Conservation (phyloP, 116 monocot genomes). For the Phalaenopsis hybrid region DNA sequence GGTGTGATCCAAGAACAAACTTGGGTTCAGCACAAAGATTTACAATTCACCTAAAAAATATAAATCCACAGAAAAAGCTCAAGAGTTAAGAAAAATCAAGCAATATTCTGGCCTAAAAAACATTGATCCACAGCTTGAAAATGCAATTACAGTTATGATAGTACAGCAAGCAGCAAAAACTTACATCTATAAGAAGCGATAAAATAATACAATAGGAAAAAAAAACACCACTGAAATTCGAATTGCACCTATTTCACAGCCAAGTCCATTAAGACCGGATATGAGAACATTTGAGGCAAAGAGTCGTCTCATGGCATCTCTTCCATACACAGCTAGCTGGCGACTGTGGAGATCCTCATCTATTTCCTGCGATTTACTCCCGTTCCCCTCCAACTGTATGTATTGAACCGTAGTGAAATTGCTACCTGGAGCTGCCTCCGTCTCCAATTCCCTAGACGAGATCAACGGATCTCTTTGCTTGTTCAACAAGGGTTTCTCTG, state of each 20-base stretch:
- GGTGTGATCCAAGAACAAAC: no score
- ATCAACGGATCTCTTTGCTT: slow-evolving; percentile 14
- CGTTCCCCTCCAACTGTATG: slow-evolving; percentile 12
- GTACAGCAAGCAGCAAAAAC: background rate
- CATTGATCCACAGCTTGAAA: background rate
- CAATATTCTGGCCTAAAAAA: background rate
- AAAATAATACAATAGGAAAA: background rate
- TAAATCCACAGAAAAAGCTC: no score
- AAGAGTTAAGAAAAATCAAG: no score
- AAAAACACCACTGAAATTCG: background rate
- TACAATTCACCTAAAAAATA: no score
- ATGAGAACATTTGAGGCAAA: slow-evolving; percentile 52
- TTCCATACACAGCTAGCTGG: slow-evolving; percentile 64
- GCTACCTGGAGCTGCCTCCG: slow-evolving; percentile 3
- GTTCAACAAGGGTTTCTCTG: slow-evolving; percentile 15
- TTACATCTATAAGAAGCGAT: background rate
- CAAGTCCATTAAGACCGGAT: slow-evolving; percentile 58
- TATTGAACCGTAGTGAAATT: slow-evolving; percentile 1
- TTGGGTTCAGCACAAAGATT: no score
- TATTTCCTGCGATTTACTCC: slow-evolving; percentile 21
- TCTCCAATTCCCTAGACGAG: background rate
- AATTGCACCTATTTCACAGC: slow-evolving; percentile 52
- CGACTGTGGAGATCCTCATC: slow-evolving; percentile 66
- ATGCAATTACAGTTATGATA: background rate
- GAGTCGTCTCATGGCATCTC: slow-evolving; percentile 55